These are phyloP conservation scores for Micractinium sp. DNA, from an alignment of 139 green algal genomes.

Conservation along the genomic window DNA sequence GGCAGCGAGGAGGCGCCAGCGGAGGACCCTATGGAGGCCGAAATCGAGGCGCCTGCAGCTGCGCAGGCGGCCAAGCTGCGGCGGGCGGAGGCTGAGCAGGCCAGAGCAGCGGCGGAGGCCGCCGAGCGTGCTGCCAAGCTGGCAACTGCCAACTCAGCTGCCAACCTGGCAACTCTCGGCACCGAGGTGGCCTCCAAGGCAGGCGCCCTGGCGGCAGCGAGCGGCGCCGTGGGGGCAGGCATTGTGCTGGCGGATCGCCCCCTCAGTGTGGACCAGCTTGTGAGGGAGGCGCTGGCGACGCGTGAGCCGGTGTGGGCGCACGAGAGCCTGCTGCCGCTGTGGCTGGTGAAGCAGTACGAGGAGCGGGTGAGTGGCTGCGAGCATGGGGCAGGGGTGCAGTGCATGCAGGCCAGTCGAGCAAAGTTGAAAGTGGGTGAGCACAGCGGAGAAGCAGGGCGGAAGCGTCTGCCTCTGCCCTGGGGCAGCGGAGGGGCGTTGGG, in stretches of 20 bases:
- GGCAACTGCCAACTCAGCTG: background rate
- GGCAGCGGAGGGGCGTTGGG: background rate
- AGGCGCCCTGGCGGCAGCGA: background rate
- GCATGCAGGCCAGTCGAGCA: no score
- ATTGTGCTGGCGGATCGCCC: background rate
- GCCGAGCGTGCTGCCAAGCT: slow-evolving; percentile 5
- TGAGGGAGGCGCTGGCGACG: background rate
- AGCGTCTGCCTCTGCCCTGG: background rate
- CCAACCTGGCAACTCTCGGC: slow-evolving; percentile 10
- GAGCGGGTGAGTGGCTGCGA: slow-evolving; percentile 37
- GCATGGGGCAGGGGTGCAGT: no score
- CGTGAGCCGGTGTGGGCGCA: slow-evolving; percentile 45
- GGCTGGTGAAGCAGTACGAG: slow-evolving; percentile 59
- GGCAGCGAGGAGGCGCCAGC: background rate
- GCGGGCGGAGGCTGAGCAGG: background rate
- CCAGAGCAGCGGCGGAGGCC: slow-evolving; percentile 3
- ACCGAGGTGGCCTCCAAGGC: background rate
- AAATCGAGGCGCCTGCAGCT: background rate
- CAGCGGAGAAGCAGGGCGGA: no score
- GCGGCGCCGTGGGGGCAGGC: background rate
- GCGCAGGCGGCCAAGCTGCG: slow-evolving; percentile 3
- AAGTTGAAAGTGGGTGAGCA: no score
- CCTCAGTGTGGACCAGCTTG: background rate
- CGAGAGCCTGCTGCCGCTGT: slow-evolving; percentile 59
- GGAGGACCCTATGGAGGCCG: background rate